A percentile compares a stretch with the other conserved stretches of the same genome.
phyloP scores from a whole-genome alignment of 495 filamentous ascomycete species.

The Monascus purpureus region DNA sequence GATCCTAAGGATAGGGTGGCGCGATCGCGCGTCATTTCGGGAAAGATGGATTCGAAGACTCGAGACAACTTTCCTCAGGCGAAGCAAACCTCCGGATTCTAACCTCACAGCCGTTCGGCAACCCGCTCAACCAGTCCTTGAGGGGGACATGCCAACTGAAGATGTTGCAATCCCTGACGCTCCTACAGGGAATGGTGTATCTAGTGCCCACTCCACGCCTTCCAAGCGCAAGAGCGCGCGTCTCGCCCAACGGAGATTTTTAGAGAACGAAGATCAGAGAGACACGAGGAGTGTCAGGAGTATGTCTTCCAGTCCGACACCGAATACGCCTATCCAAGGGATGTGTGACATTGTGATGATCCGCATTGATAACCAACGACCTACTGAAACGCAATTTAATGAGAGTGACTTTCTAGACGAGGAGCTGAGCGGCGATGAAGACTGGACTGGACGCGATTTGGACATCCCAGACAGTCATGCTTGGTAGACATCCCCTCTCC shows the following conservation, averaged over 20 bases:
- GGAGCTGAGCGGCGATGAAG: conserved; percentile 58
- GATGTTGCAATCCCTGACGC: conserved; percentile 3
- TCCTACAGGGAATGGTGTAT: not conserved
- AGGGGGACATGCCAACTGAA: not conserved
- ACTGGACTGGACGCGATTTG: conserved; percentile 49
- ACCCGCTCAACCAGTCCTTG: not conserved
- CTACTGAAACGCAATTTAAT: conserved; percentile 53
- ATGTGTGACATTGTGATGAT: conserved; percentile 71
- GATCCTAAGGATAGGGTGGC: conserved; percentile 63
- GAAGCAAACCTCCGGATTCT: conserved; percentile 34
- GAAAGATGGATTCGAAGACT: conserved; percentile 57
- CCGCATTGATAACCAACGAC: conserved; percentile 69
- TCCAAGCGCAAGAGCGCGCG: conserved; percentile 31
- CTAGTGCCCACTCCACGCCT: conserved; percentile 9
- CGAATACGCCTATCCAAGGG: conserved; percentile 43
- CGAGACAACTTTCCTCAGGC: conserved; percentile 48
- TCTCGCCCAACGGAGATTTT: conserved; percentile 17
- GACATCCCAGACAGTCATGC: conserved; percentile 13
- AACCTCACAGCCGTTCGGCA: conserved; percentile 12
- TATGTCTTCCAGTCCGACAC: not conserved
- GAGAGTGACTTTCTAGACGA: conserved; percentile 72
- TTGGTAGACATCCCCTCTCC: conserved; percentile 8
- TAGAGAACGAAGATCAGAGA: conserved; percentile 7
- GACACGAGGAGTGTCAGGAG: not conserved
- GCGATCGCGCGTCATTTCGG: conserved; percentile 59